These are phyloP conservation scores for Piper longum DNA, from an alignment of 164 flowering plant genomes.

Conservation along the genomic window DNA sequence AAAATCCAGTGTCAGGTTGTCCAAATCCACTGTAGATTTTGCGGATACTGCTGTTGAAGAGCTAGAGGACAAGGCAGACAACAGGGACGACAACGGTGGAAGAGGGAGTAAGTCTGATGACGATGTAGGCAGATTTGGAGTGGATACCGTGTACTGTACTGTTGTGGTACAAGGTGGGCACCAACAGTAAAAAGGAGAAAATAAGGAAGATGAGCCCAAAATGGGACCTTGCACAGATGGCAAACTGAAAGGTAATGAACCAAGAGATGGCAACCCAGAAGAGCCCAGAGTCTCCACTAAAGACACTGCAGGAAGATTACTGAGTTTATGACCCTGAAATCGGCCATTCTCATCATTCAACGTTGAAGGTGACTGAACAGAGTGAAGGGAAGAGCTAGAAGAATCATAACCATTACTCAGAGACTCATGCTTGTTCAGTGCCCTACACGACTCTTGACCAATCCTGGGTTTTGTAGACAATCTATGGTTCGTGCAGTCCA, in stretches of 20 bases:
- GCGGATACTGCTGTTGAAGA: conserved; percentile 13
- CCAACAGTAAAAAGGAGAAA: conserved; percentile 80
- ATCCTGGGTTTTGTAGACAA: conserved; percentile 22
- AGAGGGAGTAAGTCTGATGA: conserved; percentile 25
- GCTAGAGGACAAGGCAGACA: conserved; percentile 32
- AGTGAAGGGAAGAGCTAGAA: neutral
- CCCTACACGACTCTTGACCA: conserved; percentile 40
- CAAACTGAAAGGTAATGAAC: conserved; percentile 5
- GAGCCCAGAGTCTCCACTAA: conserved; percentile 34
- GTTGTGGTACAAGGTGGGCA: conserved; percentile 55
- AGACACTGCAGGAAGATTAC: conserved; percentile 8
- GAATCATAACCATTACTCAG: neutral
- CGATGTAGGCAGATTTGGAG: conserved; percentile 22
- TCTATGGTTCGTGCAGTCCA: conserved; percentile 41
- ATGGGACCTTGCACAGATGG: conserved; percentile 16
- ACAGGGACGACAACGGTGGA: conserved; percentile 45
- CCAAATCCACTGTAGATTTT: conserved; percentile 23
- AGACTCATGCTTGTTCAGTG: conserved; percentile 26
- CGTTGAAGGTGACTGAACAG: conserved; percentile 8
- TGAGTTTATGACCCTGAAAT: conserved; percentile 6
- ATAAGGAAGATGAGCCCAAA: conserved; percentile 16
- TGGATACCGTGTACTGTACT: conserved; percentile 21
- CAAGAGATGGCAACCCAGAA: conserved; percentile 9
- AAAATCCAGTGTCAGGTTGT: conserved; percentile 37
- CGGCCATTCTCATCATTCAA: conserved; percentile 19